Evolutionary conservation across 2,329 filamentous ascomycete genomes (phyloP).

Genomic region (Microcera coccophila): DNA sequence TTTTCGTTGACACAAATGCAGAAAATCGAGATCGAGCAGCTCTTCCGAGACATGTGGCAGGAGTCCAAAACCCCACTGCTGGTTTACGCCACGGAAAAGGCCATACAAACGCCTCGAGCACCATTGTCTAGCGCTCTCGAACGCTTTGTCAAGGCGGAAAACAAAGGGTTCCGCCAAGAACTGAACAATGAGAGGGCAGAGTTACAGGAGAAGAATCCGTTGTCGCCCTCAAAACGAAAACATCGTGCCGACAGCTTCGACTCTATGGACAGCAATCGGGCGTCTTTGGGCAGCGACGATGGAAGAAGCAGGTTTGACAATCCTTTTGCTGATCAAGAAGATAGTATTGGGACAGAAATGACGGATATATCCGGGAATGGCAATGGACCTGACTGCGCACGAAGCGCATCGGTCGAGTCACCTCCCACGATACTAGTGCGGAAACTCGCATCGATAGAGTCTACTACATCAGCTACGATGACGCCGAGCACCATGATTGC

Average conservation of each 20-base stretch:
- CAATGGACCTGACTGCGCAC: background rate
- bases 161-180: slow-evolving; percentile 50
- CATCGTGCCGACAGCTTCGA: slow-evolving; percentile 44
- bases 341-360: slow-evolving; percentile 25
- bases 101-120: slow-evolving; percentile 14
- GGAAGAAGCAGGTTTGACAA: slow-evolving; percentile 27
- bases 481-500: slow-evolving; percentile 24
- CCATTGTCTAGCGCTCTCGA: slow-evolving; percentile 39
- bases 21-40: slow-evolving; percentile 46
- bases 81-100: slow-evolving; percentile 50
- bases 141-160: slow-evolving; percentile 50
- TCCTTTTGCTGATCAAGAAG: slow-evolving; percentile 28
- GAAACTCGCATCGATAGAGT: slow-evolving; percentile 16
- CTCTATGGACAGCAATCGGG: slow-evolving; percentile 45
- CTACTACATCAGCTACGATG: slow-evolving; percentile 23
- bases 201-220: slow-evolving; percentile 31
- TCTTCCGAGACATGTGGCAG: slow-evolving; percentile 44
- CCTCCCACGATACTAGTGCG: slow-evolving; percentile 9
- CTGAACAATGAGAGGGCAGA: slow-evolving; percentile 37
- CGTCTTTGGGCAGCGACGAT: slow-evolving; percentile 39
- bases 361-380: slow-evolving; percentile 18
- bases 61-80: slow-evolving; percentile 47
- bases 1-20: slow-evolving; percentile 21
- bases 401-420: background rate
- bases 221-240: slow-evolving; percentile 45